A percentile compares a stretch with the other conserved stretches of the same genome.
phyloP scores from a whole-genome alignment of 805 yeast species.

The Wickerhamiella lipophila region DNA sequence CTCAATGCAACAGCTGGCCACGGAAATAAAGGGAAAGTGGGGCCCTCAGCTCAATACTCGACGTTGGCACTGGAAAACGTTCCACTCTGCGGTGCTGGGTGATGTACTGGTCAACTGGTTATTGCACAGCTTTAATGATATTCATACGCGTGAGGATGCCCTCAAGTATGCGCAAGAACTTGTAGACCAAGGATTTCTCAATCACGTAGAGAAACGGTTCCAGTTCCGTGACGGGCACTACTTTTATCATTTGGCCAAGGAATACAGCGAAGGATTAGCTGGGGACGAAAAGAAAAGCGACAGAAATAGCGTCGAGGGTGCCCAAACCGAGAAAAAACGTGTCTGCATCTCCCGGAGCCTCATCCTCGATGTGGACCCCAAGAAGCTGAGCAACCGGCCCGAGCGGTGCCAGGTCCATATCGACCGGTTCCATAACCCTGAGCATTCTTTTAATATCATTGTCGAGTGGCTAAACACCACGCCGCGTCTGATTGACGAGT shows the following conservation, averaged over 20 bases:
- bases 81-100: constrained; percentile 69
- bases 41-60: constrained; percentile 64
- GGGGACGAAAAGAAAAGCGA: not conserved
- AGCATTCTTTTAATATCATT: constrained; percentile 82
- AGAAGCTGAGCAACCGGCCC: constrained; percentile 54
- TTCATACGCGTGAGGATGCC: constrained; percentile 74
- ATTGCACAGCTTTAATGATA: constrained; percentile 62
- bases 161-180: constrained; percentile 62
- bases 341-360: constrained; percentile 58
- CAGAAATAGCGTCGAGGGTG: too few relatives aligned
- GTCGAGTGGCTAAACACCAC: constrained; percentile 90
- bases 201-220: constrained; percentile 76
- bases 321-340: constrained; percentile 11
- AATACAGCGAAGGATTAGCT: constrained; percentile 30
- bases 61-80: constrained; percentile 80
- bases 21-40: constrained; percentile 47
- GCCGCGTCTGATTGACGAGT: constrained; percentile 69
- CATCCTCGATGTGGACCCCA: constrained; percentile 63
- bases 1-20: constrained; percentile 42
- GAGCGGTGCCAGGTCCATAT: constrained; percentile 76
- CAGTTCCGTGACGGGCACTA: constrained; percentile 86
- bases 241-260: constrained; percentile 59
- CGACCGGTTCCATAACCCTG: constrained; percentile 87
- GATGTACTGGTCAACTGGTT: constrained; percentile 80
- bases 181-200: constrained; percentile 58